These are phyloP conservation scores for Dioscorea zingiberensis DNA, from an alignment of 106 monocot genomes.

Conservation along the genomic window DNA sequence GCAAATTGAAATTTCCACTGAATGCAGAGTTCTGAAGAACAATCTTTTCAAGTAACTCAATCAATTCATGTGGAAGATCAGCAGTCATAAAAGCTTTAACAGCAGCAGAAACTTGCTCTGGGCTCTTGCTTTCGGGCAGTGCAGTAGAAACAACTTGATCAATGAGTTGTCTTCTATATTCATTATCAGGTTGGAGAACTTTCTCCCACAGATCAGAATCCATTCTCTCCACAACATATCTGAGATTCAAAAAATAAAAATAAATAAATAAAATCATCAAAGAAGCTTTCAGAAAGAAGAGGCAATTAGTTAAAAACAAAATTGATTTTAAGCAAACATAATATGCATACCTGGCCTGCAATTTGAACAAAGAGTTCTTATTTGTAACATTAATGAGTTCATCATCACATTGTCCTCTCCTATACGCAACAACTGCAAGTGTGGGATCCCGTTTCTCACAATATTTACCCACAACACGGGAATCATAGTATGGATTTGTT, in stretches of 20 bases:
- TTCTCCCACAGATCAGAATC: conserved; percentile 95
- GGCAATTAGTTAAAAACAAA: conserved; percentile 40
- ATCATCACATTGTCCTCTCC: conserved; percentile 96
- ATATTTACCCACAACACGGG: conserved; percentile 97
- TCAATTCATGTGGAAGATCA: conserved; percentile 97
- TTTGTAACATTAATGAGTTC: conserved; percentile 97
- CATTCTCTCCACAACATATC: conserved; percentile 99
- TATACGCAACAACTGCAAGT: conserved; percentile 94
- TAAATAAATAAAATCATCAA: conserved; percentile 25
- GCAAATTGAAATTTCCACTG: conserved; percentile 95
- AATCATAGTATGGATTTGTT: conserved; percentile 97
- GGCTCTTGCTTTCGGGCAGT: conserved; percentile 95
- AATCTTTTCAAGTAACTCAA: conserved; percentile 97
- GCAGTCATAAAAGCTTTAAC: conserved; percentile 99
- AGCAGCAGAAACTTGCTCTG: conserved; percentile 96
- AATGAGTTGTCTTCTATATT: conserved; percentile 88
- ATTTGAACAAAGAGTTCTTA: conserved; percentile 91
- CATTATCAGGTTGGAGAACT: conserved; percentile 90
- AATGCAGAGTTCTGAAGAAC: conserved; percentile 95
- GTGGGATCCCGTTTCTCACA: conserved; percentile 98
- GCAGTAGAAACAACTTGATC: conserved; percentile 97
- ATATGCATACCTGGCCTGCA: conserved; percentile 74
- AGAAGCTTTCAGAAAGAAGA: conserved; percentile 74
- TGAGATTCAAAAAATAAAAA: conserved; percentile 3
- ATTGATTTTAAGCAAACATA: too few relatives aligned